A percentile compares a stretch with the other conserved stretches of the same genome.
phyloP scores from a whole-genome alignment of 2,329 filamentous ascomycete species.

The Colletotrichum sp. region DNA sequence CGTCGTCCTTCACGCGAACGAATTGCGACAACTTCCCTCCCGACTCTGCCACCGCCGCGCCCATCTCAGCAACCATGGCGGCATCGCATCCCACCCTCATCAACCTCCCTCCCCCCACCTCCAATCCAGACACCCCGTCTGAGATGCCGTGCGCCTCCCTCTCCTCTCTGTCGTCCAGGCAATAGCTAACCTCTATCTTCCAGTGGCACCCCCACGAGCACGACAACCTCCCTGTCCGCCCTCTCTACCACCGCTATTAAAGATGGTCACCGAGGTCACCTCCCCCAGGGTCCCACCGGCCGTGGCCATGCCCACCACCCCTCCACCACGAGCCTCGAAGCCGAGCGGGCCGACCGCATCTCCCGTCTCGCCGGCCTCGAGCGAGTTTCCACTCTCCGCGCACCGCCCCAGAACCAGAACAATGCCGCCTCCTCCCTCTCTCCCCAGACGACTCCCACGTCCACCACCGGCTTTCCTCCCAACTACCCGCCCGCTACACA shows the following conservation, averaged over 20 bases:
- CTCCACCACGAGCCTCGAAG: slow-evolving; percentile 79
- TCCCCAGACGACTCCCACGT: slow-evolving; percentile 57
- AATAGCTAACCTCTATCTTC: slow-evolving; percentile 20
- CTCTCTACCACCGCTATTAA: slow-evolving; percentile 96
- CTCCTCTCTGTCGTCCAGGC: background rate
- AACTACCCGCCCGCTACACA: slow-evolving; percentile 39
- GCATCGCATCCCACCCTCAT: slow-evolving; percentile 70
- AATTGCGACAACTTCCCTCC: background rate
- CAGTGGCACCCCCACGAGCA: slow-evolving; percentile 91
- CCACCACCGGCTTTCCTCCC: slow-evolving; percentile 49
- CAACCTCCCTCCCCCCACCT: slow-evolving; percentile 82
- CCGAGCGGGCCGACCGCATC: slow-evolving; percentile 93
- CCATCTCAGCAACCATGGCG: slow-evolving; percentile 34
- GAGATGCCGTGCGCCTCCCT: slow-evolving; percentile 78
- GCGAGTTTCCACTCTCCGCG: slow-evolving; percentile 78
- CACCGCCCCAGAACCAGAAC: slow-evolving; percentile 39
- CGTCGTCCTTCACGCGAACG: background rate
- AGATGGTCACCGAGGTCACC: slow-evolving; percentile 88
- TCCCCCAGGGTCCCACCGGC: slow-evolving; percentile 61
- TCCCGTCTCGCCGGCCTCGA: slow-evolving; percentile 93
- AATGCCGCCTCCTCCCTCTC: slow-evolving; percentile 43
- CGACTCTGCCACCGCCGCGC: background rate
- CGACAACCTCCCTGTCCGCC: slow-evolving; percentile 88
- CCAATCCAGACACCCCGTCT: slow-evolving; percentile 84
- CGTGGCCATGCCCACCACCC: slow-evolving; percentile 64